phyloP scores from a whole-genome alignment of 345 rosid species.

The Brassica juncea region DNA sequence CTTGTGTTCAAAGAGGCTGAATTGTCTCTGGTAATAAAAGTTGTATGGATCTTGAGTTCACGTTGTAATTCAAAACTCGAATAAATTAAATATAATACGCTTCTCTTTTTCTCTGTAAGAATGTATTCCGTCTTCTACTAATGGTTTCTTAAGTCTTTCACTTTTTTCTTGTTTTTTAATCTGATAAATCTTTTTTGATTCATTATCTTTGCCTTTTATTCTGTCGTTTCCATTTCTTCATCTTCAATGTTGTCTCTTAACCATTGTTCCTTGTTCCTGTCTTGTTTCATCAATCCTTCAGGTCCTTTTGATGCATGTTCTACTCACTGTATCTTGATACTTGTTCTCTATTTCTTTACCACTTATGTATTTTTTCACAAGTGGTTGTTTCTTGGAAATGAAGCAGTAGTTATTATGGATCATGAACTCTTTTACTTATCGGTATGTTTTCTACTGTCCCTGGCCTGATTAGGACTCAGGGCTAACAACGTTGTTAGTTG shows the following conservation, averaged over 20 bases:
- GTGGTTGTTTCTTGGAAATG: neutral
- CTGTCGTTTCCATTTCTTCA: neutral
- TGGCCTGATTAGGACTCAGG: neutral
- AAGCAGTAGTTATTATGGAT: neutral
- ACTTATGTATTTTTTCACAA: neutral
- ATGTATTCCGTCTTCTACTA: neutral
- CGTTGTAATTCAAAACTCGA: neutral
- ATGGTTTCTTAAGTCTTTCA: too few relatives aligned
- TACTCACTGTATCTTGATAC: slow-evolving; percentile 1
- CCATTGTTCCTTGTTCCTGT: too few relatives aligned
- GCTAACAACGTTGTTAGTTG: neutral
- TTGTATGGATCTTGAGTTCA: slow-evolving; percentile 8
- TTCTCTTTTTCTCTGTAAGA: neutral
- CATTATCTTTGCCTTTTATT: neutral
- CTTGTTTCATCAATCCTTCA: too few relatives aligned
- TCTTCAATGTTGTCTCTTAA: neutral
- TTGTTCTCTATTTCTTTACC: neutral
- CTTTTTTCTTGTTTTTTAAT: slow-evolving; percentile 7
- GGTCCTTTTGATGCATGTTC: too few relatives aligned
- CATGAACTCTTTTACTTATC: neutral
- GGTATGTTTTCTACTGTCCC: neutral
- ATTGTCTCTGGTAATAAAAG: neutral
- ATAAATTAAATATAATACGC: too few relatives aligned
- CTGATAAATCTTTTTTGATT: neutral
- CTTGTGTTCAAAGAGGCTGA: neutral